Conservation (phyloP, 2,329 filamentous ascomycete species). For the Ophiostoma ulmi region DNA sequence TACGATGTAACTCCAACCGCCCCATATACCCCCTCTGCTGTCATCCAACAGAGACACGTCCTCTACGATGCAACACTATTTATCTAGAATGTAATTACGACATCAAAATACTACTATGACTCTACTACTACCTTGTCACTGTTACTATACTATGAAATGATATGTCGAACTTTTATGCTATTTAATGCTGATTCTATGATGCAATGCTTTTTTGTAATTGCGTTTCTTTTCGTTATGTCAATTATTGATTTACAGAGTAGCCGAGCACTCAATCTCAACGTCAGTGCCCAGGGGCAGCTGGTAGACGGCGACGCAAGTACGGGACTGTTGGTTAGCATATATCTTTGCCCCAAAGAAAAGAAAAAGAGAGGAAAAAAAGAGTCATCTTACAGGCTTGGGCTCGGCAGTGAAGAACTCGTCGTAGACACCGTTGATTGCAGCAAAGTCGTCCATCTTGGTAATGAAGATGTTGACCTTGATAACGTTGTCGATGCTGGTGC, state of each 20-base stretch:
- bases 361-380: neutral
- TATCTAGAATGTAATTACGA: neutral
- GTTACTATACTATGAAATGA: neutral
- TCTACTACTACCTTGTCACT: neutral
- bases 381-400: slow-evolving; percentile 43
- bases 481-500: slow-evolving; percentile 53
- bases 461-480: slow-evolving; percentile 66
- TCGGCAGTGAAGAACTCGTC: slow-evolving; percentile 44
- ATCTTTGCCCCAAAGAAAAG: neutral
- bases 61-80: neutral
- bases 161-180: neutral
- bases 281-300: slow-evolving; percentile 64
- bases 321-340: slow-evolving; percentile 33
- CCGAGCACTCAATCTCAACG: slow-evolving; percentile 67
- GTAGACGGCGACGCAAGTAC: slow-evolving; percentile 70
- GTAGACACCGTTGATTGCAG: slow-evolving; percentile 53
- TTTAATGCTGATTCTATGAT: neutral
- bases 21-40: neutral
- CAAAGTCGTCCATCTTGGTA: slow-evolving; percentile 61
- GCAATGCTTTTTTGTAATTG: neutral
- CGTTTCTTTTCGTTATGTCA: neutral
- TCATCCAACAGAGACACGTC: neutral
- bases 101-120: neutral
- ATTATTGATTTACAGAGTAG: slow-evolving; percentile 16
- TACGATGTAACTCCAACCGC: neutral